These are phyloP conservation scores for Sporothrix sp. DNA, from an alignment of 2,329 filamentous ascomycete species.

Conservation along the genomic window DNA sequence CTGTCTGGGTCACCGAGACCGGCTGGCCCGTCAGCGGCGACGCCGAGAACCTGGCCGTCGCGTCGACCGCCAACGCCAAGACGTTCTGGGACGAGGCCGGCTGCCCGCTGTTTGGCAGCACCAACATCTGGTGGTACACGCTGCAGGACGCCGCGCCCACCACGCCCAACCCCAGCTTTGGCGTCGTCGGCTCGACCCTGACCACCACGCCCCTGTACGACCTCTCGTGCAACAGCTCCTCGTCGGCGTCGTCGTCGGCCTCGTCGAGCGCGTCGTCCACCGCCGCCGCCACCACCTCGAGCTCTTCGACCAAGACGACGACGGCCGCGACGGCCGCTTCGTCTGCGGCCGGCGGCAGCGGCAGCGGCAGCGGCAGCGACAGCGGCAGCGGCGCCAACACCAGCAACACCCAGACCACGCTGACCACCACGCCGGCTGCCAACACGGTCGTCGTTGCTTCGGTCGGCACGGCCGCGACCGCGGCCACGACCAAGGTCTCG, in stretches of 20 bases:
- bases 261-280: slow-evolving; percentile 16
- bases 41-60: slow-evolving; percentile 49
- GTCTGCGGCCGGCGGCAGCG: not conserved
- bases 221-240: slow-evolving; percentile 43
- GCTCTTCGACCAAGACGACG: too few species aligned
- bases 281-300: not conserved
- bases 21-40: slow-evolving; percentile 72
- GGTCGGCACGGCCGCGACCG: too few species aligned
- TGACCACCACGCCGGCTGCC: slow-evolving; percentile 1
- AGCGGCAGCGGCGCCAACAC: not conserved
- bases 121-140: slow-evolving; percentile 68
- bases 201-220: slow-evolving; percentile 50
- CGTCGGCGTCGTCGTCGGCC: slow-evolving; percentile 17
- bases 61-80: slow-evolving; percentile 59
- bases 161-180: slow-evolving; percentile 59
- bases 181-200: slow-evolving; percentile 50
- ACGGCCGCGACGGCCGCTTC: not conserved
- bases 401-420: not conserved
- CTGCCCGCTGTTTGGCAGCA: slow-evolving; percentile 56
- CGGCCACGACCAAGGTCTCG: slow-evolving; percentile 5
- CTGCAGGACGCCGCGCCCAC: slow-evolving; percentile 55
- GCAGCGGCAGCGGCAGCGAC: not conserved
- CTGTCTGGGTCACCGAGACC: slow-evolving; percentile 80
- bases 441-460: slow-evolving; percentile 4
- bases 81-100: slow-evolving; percentile 73